Evolutionary conservation across 352 stramenopile genomes (phyloP).

Genomic region (Phytophthora tubulina): DNA sequence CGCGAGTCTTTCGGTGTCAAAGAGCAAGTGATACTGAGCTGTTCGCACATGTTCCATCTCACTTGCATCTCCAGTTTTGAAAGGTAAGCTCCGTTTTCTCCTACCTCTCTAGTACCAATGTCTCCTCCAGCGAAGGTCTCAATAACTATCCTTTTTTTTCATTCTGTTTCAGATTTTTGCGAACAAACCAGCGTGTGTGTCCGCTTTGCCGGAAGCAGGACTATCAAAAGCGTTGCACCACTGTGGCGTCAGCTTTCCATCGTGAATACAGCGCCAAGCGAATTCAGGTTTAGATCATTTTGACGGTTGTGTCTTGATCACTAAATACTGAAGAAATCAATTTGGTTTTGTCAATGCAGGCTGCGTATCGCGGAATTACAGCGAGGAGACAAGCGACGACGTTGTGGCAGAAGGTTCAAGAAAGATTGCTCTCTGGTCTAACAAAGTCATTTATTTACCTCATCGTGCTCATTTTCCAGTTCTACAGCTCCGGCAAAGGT

Average conservation of each 20-base stretch:
- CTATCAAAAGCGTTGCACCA: constrained; percentile 80
- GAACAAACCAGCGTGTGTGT: constrained; percentile 81
- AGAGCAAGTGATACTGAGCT: constrained; percentile 87
- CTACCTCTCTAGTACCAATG: neutral
- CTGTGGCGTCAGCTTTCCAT: constrained; percentile 56
- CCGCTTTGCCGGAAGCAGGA: constrained; percentile 87
- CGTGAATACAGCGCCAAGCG: constrained; percentile 58
- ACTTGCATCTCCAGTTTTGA: constrained; percentile 87
- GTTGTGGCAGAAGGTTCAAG: constrained; percentile 49
- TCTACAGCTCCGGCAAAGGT: constrained; percentile 73
- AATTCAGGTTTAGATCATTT: constrained; percentile 58
- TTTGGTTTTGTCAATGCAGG: constrained; percentile 21
- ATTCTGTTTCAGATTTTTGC: constrained; percentile 61
- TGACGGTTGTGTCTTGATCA: neutral
- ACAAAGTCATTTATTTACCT: neutral
- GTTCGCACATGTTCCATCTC: constrained; percentile 89
- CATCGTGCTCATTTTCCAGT: constrained; percentile 40
- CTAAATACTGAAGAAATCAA: neutral
- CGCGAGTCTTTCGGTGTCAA: constrained; percentile 75
- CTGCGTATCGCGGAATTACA: constrained; percentile 48
- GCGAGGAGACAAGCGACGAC: constrained; percentile 28
- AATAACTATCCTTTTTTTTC: neutral
- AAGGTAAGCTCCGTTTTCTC: constrained; percentile 35
- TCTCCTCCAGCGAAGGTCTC: neutral
- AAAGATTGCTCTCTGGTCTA: neutral